Conservation (phyloP, 257 asterid species). For the Solanum stenotomum region DNA sequence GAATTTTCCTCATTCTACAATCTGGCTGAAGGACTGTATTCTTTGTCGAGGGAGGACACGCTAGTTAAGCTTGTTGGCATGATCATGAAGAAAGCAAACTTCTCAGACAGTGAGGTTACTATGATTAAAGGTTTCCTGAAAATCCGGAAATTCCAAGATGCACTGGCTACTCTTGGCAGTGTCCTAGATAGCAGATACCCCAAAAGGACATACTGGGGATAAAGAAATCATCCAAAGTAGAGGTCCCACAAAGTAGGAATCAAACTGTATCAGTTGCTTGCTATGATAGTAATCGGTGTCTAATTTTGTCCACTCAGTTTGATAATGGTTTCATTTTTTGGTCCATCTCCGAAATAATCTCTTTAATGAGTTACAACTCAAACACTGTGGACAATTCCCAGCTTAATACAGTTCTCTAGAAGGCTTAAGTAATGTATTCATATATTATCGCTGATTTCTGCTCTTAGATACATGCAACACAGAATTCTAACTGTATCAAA, state of each 20-base stretch:
- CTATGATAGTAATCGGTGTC: neutral
- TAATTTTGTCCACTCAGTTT: neutral
- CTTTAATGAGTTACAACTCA: neutral
- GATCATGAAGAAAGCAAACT: slow-evolving; percentile 48
- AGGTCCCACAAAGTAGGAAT: neutral
- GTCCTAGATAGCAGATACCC: slow-evolving; percentile 46
- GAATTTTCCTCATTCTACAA: slow-evolving; percentile 56
- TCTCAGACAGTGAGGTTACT: slow-evolving; percentile 50
- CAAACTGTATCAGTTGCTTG: neutral
- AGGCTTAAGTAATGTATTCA: neutral
- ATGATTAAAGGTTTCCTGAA: slow-evolving; percentile 69
- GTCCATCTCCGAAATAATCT: neutral
- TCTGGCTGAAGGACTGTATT: slow-evolving; percentile 84
- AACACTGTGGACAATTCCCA: neutral
- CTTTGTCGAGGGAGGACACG: slow-evolving; percentile 72
- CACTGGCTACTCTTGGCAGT: slow-evolving; percentile 52
- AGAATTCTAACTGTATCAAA: neutral
- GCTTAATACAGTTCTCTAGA: neutral
- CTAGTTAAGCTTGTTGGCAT: slow-evolving; percentile 43
- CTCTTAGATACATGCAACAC: neutral
- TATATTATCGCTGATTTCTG: neutral
- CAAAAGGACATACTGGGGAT: slow-evolving; percentile 31
- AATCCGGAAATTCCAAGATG: slow-evolving; percentile 70
- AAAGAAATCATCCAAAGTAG: neutral
- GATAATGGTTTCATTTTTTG: neutral